Conservation (phyloP, 1,284 basidiomycete species). For the Apiotrichum sp. region DNA sequence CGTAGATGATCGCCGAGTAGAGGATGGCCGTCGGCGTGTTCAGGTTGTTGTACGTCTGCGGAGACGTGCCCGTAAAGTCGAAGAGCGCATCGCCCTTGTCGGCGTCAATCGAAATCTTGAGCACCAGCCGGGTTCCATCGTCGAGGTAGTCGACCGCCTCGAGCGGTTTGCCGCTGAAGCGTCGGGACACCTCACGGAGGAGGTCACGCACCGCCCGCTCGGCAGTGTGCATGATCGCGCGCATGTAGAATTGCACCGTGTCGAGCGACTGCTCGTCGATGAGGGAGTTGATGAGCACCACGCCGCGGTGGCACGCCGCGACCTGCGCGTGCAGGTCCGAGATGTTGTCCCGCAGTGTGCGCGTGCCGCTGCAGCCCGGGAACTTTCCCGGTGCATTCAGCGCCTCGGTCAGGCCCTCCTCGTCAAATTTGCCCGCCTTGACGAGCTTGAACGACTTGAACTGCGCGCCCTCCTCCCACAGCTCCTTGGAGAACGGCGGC, state of each 20-base stretch:
- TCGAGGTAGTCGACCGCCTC: slow-evolving; percentile 49
- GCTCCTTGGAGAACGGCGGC: slow-evolving; percentile 48
- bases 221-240: slow-evolving; percentile 81
- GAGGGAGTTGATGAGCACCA: slow-evolving; percentile 32
- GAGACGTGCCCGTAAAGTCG: slow-evolving; percentile 82
- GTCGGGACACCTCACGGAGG: slow-evolving; percentile 65
- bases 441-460: slow-evolving; percentile 54
- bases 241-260: slow-evolving; percentile 61
- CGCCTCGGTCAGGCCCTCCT: slow-evolving; percentile 64
- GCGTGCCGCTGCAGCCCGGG: slow-evolving; percentile 73
- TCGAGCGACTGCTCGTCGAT: slow-evolving; percentile 51
- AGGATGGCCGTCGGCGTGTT: slow-evolving; percentile 70
- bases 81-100: slow-evolving; percentile 72
- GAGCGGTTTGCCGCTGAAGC: slow-evolving; percentile 61
- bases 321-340: slow-evolving; percentile 40
- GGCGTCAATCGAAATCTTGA: slow-evolving; percentile 76
- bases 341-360: slow-evolving; percentile 64
- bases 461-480: slow-evolving; percentile 50
- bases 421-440: slow-evolving; percentile 37
- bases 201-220: slow-evolving; percentile 81
- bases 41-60: slow-evolving; percentile 58
- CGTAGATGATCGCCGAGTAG: slow-evolving; percentile 88
- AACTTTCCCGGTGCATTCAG: slow-evolving; percentile 84
- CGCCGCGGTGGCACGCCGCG: slow-evolving; percentile 38
- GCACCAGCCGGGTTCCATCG: slow-evolving; percentile 39